Evolutionary conservation across 2,329 filamentous ascomycete genomes (phyloP), one percentile per base, ranked within the genome.

Genomic region (Hortaea werneckii): DNA sequence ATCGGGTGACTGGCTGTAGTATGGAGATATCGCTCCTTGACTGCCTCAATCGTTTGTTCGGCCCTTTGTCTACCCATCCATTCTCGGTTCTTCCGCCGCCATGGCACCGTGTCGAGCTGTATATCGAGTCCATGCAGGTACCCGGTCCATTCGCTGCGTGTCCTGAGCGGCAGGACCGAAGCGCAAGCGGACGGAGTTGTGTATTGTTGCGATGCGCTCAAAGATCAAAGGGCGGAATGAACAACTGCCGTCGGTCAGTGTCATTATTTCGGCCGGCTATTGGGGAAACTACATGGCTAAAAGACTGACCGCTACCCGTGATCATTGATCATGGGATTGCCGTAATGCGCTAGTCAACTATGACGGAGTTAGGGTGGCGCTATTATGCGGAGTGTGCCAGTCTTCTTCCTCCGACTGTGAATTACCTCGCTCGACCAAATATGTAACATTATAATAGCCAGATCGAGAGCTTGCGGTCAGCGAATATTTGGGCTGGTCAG

Each of bases 91-190:
- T n/a, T 39, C 45, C 41, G 30, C 9, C 41, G 32, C 42, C 41
- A 41, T 41, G 41, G 46, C 41, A 45, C 34, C 20, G 49, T 27
- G 39, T 39, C 30, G 43, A 45, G 12, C 42, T 40, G 38, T 47
- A 41, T 28, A 52, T 30, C 35, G 43, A 42, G 26, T 52, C 50
- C 50, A 52, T 52, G 38, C 45, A 47, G 47, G 40, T 41, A 30
- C 20, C 26, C 2, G 10, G 29, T 10, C 40, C 40, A 30, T 41
- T 7, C 27, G 40, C 13, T 39, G 32, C 9, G 32, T 12, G 9
- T 35, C 32, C n/a, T 35, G 9, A 10, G 32, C 32, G n/a, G 32
- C 20, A 20, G 20, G 20, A 20, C 20, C 20, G 20, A 35, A 35
- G n/a, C 32, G 32, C 32, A 10, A 12, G 32, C 9, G 32, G 9